A percentile compares a stretch with the other conserved stretches of the same genome.
Evolutionary conservation across 1,284 basidiomycete genomes (phyloP).

Genomic region (Leccinum variabile): DNA sequence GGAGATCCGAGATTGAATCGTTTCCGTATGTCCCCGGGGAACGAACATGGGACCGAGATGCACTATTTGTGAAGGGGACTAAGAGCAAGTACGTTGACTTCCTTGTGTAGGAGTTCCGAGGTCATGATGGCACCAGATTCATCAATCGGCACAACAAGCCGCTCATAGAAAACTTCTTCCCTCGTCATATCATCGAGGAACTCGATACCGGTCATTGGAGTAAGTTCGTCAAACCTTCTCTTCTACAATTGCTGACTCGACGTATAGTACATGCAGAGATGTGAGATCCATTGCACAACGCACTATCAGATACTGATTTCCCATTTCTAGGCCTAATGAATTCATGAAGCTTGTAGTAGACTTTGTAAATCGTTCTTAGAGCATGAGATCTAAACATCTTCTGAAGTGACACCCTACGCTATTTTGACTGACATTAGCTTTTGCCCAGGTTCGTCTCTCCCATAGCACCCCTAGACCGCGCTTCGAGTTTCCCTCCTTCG

Average conservation of each 20-base stretch:
- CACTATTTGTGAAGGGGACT: constrained; percentile 78
- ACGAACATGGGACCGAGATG: constrained; percentile 56
- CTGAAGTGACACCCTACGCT: not conserved
- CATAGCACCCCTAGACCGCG: not conserved
- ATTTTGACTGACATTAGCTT: not conserved
- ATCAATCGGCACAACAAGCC: constrained; percentile 69
- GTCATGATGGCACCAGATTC: constrained; percentile 45
- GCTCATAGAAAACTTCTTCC: constrained; percentile 66
- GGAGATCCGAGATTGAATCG: constrained; percentile 66
- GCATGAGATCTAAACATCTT: not conserved
- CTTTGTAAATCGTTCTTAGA: constrained; percentile 37
- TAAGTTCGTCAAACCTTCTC: constrained; percentile 29
- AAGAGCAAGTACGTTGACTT: constrained; percentile 61
- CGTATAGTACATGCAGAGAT: constrained; percentile 57
- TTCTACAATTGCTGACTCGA: constrained; percentile 1
- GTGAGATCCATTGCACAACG: constrained; percentile 35
- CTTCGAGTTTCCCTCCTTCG: not conserved
- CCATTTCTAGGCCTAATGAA: constrained; percentile 43
- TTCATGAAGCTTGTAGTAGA: constrained; percentile 44
- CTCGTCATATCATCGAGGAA: constrained; percentile 52
- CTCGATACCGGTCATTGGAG: constrained; percentile 73
- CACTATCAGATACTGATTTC: not conserved
- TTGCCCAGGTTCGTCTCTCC: not conserved
- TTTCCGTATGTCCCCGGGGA: constrained; percentile 72
- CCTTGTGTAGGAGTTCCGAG: not conserved